Percentiles rank a stretch among this genome's conserved stretches.
phyloP scores from a whole-genome alignment of 139 green algal species.

The Chlorella sp. region DNA sequence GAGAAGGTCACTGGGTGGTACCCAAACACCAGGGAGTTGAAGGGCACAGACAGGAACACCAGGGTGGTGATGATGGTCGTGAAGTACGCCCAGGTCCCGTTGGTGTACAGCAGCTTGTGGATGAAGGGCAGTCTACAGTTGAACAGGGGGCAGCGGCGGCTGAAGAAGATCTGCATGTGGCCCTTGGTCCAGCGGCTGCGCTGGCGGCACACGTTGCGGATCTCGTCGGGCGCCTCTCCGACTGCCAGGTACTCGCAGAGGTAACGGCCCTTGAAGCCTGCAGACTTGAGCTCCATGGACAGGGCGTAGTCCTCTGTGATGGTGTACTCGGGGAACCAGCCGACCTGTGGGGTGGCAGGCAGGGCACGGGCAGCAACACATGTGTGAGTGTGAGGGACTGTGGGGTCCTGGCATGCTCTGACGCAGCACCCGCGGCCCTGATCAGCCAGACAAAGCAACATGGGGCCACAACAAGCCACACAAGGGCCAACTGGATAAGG shows the following conservation, averaged over 20 bases:
- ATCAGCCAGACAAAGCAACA: too few species aligned
- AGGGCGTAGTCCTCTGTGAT: conserved; percentile 10
- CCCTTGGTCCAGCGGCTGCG: conserved; percentile 79
- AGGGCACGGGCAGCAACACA: too few species aligned
- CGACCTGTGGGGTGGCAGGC: too few species aligned
- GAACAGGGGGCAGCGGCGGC: conserved; percentile 28
- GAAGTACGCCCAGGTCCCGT: conserved; percentile 29
- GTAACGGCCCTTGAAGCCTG: conserved; percentile 13
- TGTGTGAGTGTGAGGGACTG: too few species aligned
- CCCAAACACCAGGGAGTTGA: conserved; percentile 22
- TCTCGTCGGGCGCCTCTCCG: conserved; percentile 65
- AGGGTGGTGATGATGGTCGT: not conserved
- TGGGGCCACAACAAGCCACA: too few species aligned
- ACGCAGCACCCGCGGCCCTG: too few species aligned
- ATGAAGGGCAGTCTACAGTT: conserved; percentile 29
- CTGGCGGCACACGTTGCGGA: conserved; percentile 80
- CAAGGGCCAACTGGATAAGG: too few species aligned
- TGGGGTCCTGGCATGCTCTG: too few species aligned
- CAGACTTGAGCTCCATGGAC: conserved; percentile 38
- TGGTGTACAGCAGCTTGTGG: conserved; percentile 41
- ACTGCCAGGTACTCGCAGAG: conserved; percentile 19
- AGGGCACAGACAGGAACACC: not conserved
- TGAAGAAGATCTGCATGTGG: conserved; percentile 51
- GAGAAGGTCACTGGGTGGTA: conserved; percentile 14
- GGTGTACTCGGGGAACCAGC: conserved; percentile 47